Evolutionary conservation across 345 rosid species (phyloP).

Genomic region (Gossypium turneri): DNA sequence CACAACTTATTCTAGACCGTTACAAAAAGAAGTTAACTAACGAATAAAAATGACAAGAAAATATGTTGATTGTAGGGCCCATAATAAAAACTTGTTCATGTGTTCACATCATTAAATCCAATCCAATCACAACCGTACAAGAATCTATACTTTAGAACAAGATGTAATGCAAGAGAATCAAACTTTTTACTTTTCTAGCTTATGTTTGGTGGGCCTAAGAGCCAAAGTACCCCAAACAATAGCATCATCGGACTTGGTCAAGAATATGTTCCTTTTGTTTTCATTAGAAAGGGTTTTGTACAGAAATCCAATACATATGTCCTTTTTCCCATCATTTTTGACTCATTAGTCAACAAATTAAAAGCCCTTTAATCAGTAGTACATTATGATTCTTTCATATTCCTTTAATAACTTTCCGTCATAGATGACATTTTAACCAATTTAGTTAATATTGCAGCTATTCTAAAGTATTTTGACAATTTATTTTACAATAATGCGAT

Average conservation of each 20-base stretch:
- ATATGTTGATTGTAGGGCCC: no score
- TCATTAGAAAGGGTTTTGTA: neutral
- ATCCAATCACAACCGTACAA: constrained; percentile 12
- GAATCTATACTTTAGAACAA: constrained; percentile 3
- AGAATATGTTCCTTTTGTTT: constrained; percentile 4
- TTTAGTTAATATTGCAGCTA: neutral
- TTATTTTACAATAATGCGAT: neutral
- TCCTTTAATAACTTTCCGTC: constrained; percentile 19
- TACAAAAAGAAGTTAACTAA: neutral
- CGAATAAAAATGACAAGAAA: neutral
- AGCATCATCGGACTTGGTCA: neutral
- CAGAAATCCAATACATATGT: neutral
- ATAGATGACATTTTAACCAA: constrained; percentile 16
- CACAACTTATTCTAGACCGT: neutral
- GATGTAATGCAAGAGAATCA: neutral
- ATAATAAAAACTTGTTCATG: neutral
- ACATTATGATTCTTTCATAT: constrained; percentile 21
- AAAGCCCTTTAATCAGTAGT: neutral
- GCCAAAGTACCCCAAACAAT: neutral
- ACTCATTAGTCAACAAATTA: constrained; percentile 11
- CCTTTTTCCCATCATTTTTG: constrained; percentile 11
- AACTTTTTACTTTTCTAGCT: neutral
- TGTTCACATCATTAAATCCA: neutral
- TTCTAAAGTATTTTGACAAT: neutral
- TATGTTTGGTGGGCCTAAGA: neutral